These are phyloP conservation scores for Cytospora leucostoma DNA, from an alignment of 2,329 filamentous ascomycete genomes.

Conservation along the genomic window DNA sequence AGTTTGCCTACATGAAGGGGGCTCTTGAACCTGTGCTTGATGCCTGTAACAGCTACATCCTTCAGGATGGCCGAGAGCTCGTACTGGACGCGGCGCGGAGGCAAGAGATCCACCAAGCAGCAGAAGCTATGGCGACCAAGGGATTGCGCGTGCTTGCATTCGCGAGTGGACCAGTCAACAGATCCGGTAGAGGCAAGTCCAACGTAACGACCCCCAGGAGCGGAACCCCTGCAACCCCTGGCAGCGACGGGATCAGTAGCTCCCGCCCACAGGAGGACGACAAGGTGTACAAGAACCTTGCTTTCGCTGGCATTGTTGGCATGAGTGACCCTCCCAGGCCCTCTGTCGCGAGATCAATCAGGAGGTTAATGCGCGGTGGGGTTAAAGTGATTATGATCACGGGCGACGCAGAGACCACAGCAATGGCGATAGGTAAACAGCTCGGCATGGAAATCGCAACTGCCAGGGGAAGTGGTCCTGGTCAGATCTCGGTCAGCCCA, in stretches of 20 bases:
- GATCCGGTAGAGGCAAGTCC: slow-evolving; percentile 46
- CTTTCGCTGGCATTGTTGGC: slow-evolving; percentile 89
- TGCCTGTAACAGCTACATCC: slow-evolving; percentile 88
- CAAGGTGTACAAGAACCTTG: slow-evolving; percentile 77
- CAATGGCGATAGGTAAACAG: slow-evolving; percentile 88
- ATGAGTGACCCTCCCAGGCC: slow-evolving; percentile 97
- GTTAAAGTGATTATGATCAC: slow-evolving; percentile 99
- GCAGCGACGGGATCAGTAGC: slow-evolving; percentile 42
- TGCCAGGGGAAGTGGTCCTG: slow-evolving; percentile 52
- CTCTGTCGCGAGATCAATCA: slow-evolving; percentile 85
- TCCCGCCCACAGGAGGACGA: slow-evolving; percentile 55
- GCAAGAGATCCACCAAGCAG: slow-evolving; percentile 74
- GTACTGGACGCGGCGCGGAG: slow-evolving; percentile 76
- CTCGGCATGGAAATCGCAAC: slow-evolving; percentile 84
- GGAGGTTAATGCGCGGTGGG: slow-evolving; percentile 86
- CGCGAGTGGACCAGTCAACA: slow-evolving; percentile 74
- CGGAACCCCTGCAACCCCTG: slow-evolving; percentile 57
- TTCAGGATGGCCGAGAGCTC: slow-evolving; percentile 81
- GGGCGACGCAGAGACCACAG: slow-evolving; percentile 92
- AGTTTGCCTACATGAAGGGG: slow-evolving; percentile 94
- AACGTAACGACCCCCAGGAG: slow-evolving; percentile 46
- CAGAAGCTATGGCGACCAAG: slow-evolving; percentile 83
- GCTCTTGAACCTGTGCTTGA: slow-evolving; percentile 84
- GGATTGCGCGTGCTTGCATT: slow-evolving; percentile 91
- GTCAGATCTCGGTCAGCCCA: slow-evolving; percentile 63